Conservation (phyloP, 2,329 filamentous ascomycete species). For the Fusarium newnesense region DNA sequence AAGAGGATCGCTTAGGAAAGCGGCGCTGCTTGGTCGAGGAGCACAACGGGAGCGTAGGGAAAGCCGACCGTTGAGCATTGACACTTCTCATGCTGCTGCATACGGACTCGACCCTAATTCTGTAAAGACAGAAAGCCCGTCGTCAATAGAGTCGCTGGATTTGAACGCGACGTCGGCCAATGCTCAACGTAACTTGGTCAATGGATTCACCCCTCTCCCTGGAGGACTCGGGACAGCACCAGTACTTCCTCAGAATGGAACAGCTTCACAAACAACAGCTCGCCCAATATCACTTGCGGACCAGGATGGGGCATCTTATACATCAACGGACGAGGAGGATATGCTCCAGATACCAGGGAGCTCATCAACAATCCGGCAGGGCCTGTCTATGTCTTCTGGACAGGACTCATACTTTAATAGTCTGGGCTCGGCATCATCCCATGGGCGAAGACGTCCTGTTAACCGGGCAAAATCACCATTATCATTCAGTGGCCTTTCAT, state of each 20-base stretch:
- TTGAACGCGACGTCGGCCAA: conserved; percentile 58
- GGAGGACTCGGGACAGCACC: conserved; percentile 33
- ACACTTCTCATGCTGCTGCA: conserved; percentile 49
- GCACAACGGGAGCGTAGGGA: conserved; percentile 70
- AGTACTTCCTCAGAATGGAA: conserved; percentile 16
- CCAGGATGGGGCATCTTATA: conserved; percentile 39
- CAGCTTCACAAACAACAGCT: conserved; percentile 24
- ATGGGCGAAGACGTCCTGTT: conserved; percentile 57
- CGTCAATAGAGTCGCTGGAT: conserved; percentile 53
- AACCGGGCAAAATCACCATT: conserved; percentile 69
- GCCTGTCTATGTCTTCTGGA: conserved; percentile 62
- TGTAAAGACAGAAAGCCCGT: conserved; percentile 34
- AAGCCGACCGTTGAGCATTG: conserved; percentile 56
- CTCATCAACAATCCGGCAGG: conserved; percentile 56
- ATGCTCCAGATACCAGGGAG: conserved; percentile 70
- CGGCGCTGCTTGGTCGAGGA: conserved; percentile 81
- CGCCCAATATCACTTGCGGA: conserved; percentile 25
- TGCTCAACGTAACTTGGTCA: conserved; percentile 59
- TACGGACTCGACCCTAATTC: conserved; percentile 32
- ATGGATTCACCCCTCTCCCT: conserved; percentile 55
- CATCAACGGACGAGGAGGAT: conserved; percentile 87
- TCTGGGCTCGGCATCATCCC: conserved; percentile 52
- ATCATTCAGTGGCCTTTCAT: conserved; percentile 64
- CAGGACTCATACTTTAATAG: conserved; percentile 71
- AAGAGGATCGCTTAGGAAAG: conserved; percentile 87